Evolutionary conservation across 352 stramenopile genomes (phyloP).

Genomic region (Phytophthora europaea): DNA sequence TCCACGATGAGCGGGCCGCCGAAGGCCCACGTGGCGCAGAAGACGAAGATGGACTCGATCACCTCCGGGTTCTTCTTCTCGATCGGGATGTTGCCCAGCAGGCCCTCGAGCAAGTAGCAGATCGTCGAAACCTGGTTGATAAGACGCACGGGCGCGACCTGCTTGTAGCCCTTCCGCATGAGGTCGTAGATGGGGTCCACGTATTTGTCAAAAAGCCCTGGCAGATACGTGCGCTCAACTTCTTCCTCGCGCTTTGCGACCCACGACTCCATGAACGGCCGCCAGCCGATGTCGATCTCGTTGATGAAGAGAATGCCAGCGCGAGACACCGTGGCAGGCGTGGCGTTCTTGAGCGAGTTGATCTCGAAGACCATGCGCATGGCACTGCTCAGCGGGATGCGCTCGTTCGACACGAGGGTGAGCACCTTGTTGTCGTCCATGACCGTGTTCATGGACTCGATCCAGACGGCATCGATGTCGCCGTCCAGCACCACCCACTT

Average conservation of each 20-base stretch:
- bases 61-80: slow-evolving; percentile 95
- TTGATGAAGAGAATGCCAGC: slow-evolving; percentile 93
- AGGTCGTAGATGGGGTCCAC: slow-evolving; percentile 95
- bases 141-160: slow-evolving; percentile 94
- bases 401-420: slow-evolving; percentile 93
- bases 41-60: slow-evolving; percentile 97
- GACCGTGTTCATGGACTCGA: slow-evolving; percentile 97
- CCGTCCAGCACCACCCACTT: slow-evolving; percentile 92
- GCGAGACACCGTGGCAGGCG: slow-evolving; percentile 85
- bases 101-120: slow-evolving; percentile 96
- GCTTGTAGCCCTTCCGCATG: slow-evolving; percentile 96
- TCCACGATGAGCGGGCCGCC: slow-evolving; percentile 96
- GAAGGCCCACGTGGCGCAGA: slow-evolving; percentile 97
- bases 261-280: slow-evolving; percentile 98
- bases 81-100: slow-evolving; percentile 83
- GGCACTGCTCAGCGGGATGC: slow-evolving; percentile 81
- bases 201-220: slow-evolving; percentile 97
- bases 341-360: slow-evolving; percentile 91
- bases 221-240: slow-evolving; percentile 93
- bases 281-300: slow-evolving; percentile 94
- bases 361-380: slow-evolving; percentile 95
- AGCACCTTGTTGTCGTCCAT: slow-evolving; percentile 99
- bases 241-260: slow-evolving; percentile 92
- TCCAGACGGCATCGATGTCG: slow-evolving; percentile 92
- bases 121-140: slow-evolving; percentile 98